Base-by-base conservation (phyloP, 495 filamentous ascomycete species). In the Platismatia glauca region DNA sequence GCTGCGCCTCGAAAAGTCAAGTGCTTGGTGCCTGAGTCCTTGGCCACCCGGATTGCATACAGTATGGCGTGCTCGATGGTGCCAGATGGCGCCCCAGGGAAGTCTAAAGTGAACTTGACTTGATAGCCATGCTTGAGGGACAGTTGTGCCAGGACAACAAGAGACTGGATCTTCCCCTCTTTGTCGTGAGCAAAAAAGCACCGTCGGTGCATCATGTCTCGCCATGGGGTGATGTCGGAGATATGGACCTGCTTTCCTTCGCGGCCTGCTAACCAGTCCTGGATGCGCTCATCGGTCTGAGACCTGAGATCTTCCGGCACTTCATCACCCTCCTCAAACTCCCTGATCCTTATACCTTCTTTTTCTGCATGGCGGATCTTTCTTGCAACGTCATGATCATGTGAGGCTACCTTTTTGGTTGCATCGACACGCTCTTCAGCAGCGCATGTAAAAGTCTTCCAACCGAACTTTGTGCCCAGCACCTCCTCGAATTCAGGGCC, bases 81-180 rank as follows among this genome's bases (percentile, higher is more conserved):
- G 60, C 90, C 90, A 61, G 79, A 86, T 4, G 89, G 88, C 5
- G 89, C 79, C 22, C 81, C 82, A 20, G 89, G 89, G 78, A 95
- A 94, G 71, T 93, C 89, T 62, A 94, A 82, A 48, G 85, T 85
- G 74, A 89, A 93, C 75, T 95, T 94, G 74, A 94, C 85, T 75
- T 95, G 90, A 79, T 88, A 90, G 60, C 89, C 89, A 66, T 92
- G 82, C 39, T 80, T 71, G 0, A 89, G 89, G 24, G 86, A 81
- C 33, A 95, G 82, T 70, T 86, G 85, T 61, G 86, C 86, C 64
- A 95, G 72, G 41, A 88, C 83, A 66, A 89, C 84, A 57, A 95
- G 80, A 18, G 87, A 87, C 46, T 79, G 82, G 66, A 94, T 83
- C 61, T 77, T 81, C 67, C 86, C 86, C 34, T 83, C 74, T 67